phyloP scores from a whole-genome alignment of 192 early-diverging fungal genomes.

The Spizellomyces sp. region DNA sequence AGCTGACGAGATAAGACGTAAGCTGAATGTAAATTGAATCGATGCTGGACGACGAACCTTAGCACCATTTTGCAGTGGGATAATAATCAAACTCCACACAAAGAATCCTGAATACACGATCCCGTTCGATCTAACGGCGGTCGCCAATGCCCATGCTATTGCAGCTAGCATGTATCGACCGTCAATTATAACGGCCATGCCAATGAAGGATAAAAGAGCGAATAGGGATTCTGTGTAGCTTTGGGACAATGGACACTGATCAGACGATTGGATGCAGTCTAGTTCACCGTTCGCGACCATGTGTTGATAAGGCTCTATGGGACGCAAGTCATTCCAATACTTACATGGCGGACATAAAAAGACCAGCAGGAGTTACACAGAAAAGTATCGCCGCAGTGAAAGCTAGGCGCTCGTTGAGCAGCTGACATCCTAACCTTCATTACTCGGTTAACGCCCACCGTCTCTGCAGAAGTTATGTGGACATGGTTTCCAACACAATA shows the following conservation, averaged over 20 bases:
- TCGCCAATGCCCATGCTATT: slow-evolving; percentile 62
- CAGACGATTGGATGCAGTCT: background rate
- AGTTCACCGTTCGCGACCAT: no score
- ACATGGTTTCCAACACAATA: background rate
- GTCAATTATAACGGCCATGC: slow-evolving; percentile 62
- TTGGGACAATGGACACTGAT: no score
- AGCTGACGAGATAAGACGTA: no score
- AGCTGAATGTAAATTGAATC: no score
- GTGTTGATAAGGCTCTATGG: no score
- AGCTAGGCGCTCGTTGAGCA: slow-evolving; percentile 58
- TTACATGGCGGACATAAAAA: slow-evolving; percentile 86
- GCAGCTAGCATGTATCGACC: slow-evolving; percentile 58
- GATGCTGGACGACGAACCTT: no score
- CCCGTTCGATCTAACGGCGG: slow-evolving; percentile 77
- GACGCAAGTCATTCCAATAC: background rate
- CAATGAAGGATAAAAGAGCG: slow-evolving; percentile 74
- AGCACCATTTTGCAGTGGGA: background rate
- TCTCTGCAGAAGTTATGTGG: background rate
- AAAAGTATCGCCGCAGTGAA: slow-evolving; percentile 71
- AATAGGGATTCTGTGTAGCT: slow-evolving; percentile 85
- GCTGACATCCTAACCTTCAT: slow-evolving; percentile 22
- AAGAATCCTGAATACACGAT: slow-evolving; percentile 83
- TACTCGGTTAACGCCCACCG: no score
- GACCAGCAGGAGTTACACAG: slow-evolving; percentile 71
- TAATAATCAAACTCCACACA: slow-evolving; percentile 65